These are phyloP conservation scores for Bacidia rubella DNA, from an alignment of 495 filamentous ascomycete genomes.

Conservation along the genomic window DNA sequence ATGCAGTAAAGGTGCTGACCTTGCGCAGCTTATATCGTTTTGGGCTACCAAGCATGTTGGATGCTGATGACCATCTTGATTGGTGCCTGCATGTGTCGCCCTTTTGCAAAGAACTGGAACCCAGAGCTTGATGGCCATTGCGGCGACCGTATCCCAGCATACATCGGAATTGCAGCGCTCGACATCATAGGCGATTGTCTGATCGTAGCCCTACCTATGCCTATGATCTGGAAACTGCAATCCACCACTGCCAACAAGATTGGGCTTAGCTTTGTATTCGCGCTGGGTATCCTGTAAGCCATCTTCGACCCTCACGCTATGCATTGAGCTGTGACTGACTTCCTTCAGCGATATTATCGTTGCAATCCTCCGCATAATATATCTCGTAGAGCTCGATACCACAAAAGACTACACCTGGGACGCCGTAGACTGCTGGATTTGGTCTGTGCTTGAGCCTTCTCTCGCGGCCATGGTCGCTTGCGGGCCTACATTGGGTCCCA, in stretches of 20 bases:
- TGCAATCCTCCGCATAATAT: not conserved
- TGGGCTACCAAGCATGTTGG: not conserved
- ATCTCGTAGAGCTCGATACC: not conserved
- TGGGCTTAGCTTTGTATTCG: conserved; percentile 33
- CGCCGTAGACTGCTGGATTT: not conserved
- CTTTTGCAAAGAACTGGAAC: not conserved
- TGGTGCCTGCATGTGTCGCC: not conserved
- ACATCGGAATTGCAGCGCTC: not conserved
- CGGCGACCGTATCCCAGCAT: not conserved
- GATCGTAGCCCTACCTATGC: conserved; percentile 35
- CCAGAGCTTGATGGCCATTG: not conserved
- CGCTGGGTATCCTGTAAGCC: conserved; percentile 33
- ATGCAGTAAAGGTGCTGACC: too few species aligned
- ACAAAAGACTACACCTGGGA: not conserved
- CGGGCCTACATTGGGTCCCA: not conserved
- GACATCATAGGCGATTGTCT: conserved; percentile 34
- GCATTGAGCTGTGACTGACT: not conserved
- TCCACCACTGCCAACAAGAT: conserved; percentile 30
- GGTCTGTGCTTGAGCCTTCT: not conserved
- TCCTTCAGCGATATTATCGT: not conserved
- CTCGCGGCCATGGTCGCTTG: not conserved
- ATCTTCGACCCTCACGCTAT: not conserved
- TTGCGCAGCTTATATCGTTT: not conserved
- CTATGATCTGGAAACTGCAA: conserved; percentile 31
- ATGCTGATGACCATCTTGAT: not conserved